phyloP scores from a whole-genome alignment of 1,139 yeast genomes.

The Nadsonia commutata region DNA sequence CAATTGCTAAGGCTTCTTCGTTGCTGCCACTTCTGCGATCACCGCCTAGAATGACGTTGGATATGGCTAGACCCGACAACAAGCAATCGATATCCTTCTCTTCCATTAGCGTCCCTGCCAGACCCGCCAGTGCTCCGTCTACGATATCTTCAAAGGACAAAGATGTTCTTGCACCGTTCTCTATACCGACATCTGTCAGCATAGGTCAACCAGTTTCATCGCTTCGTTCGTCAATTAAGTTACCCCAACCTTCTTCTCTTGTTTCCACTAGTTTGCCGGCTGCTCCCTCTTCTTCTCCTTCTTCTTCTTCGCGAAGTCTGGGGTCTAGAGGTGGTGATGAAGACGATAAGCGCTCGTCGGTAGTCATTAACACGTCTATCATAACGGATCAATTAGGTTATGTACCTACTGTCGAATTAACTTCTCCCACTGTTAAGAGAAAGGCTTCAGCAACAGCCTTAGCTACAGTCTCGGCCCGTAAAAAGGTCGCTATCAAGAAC shows the following conservation, averaged over 20 bases:
- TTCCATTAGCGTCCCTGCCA: no score
- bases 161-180: background rate
- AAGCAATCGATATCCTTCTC: no score
- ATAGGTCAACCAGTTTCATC: background rate
- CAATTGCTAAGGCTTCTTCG: no score
- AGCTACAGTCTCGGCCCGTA: background rate
- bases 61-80: no score
- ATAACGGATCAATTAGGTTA: background rate
- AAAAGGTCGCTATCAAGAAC: background rate
- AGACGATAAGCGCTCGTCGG: background rate
- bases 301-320: background rate
- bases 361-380: background rate
- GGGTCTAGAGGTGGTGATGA: background rate
- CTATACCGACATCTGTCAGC: background rate
- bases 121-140: no score
- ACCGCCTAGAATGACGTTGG: no score
- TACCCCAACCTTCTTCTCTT: background rate
- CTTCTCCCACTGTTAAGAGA: background rate
- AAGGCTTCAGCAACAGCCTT: background rate
- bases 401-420: background rate
- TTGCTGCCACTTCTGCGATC: no score
- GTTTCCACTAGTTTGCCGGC: background rate
- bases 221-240: background rate
- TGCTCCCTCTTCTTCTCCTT: background rate
- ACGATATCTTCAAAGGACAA: no score